A percentile compares a stretch with the other conserved stretches of the same genome.
Conservation (phyloP, 495 filamentous ascomycete species). For the Articulospora tetracladia region DNA sequence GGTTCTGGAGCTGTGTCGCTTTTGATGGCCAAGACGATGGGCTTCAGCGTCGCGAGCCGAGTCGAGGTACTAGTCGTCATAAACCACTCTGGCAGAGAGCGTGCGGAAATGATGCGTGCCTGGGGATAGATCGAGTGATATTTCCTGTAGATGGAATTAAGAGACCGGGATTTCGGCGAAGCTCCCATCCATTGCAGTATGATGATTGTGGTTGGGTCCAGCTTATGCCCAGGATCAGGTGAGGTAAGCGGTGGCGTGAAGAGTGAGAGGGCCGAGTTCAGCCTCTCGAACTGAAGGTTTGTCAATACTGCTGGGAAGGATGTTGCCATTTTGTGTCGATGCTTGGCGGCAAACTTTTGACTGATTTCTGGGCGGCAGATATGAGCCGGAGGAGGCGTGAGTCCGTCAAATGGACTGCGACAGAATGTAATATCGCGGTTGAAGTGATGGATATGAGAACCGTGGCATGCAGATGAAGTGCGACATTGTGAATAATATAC, state of each 20-base stretch:
- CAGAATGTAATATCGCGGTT: too few relatives aligned
- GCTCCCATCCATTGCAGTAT: conserved; percentile 14
- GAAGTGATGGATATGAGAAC: too few relatives aligned
- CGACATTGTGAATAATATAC: too few relatives aligned
- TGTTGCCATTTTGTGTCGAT: too few relatives aligned
- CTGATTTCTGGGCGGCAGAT: too few relatives aligned
- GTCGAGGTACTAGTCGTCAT: conserved; percentile 1
- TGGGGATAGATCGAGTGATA: conserved; percentile 1
- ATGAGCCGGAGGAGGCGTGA: too few relatives aligned
- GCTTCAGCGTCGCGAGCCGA: background rate
- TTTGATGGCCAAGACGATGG: background rate
- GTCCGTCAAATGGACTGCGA: too few relatives aligned
- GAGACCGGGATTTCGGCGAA: conserved; percentile 4
- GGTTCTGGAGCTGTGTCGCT: background rate
- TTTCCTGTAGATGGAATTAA: background rate
- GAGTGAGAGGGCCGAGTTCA: conserved; percentile 8
- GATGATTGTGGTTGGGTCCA: conserved; percentile 15
- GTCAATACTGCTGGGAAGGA: too few relatives aligned
- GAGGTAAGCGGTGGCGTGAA: conserved; percentile 5
- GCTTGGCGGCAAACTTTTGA: too few relatives aligned
- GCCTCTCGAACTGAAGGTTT: conserved; percentile 3
- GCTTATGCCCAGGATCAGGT: background rate
- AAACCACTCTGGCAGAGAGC: conserved; percentile 8
- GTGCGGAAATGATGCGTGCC: conserved; percentile 4
- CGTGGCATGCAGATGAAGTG: too few relatives aligned